Evolutionary conservation across 169 alveolate genomes (phyloP), one percentile per base, ranked within the genome.

Genomic region (Prorocentrum cordatum): DNA sequence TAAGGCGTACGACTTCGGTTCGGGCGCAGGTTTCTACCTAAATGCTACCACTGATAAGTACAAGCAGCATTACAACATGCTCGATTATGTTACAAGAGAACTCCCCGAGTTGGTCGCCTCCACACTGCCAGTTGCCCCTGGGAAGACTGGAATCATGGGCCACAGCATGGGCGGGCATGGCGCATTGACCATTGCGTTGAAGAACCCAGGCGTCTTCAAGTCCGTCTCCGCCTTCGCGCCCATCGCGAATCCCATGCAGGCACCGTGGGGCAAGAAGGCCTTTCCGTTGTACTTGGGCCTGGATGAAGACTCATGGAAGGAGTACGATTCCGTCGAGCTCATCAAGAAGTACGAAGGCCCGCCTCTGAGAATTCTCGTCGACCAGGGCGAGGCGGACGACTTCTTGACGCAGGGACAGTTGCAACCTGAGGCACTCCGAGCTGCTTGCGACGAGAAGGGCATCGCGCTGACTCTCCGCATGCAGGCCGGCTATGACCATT

Each of bases 121-220:
- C 89, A 1, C 26, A 27, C n/a, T n/a, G n/a, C n/a, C 50, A 31
- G 50, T 79, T 68, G 95, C 94, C 39, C 16, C 93, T 92, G 66
- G 45, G 31, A 93, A 88, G 83, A 71, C 77, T 36, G 79, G 95
- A n/a, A 93, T 95, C 82, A 93, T 92, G 84, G 97, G 97, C 24
- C 95, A 93, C 80, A 68, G 93, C 39, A 93, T 95, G 94, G 97
- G 97, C 24, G 97, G 97, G 14, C 94, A 92, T 59, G 97, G 97
- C 16, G 95, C 97, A 10, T 90, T 95, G 39, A 83, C 82, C 22
- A 58, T 92, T 31, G 94, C 79, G 45, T 54, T 93, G 83, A 94
- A 93, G 93, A 94, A 95, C 84, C 79, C 84, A 6, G 92, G 82
- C 22, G 42, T 39, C 29, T 86, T 71, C 67, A 45, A 33, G 72